A percentile compares a stretch with the other conserved stretches of the same genome.
phyloP scores from a whole-genome alignment of 371 early-diverging fungal species.

The Mucor lusitanicus region DNA sequence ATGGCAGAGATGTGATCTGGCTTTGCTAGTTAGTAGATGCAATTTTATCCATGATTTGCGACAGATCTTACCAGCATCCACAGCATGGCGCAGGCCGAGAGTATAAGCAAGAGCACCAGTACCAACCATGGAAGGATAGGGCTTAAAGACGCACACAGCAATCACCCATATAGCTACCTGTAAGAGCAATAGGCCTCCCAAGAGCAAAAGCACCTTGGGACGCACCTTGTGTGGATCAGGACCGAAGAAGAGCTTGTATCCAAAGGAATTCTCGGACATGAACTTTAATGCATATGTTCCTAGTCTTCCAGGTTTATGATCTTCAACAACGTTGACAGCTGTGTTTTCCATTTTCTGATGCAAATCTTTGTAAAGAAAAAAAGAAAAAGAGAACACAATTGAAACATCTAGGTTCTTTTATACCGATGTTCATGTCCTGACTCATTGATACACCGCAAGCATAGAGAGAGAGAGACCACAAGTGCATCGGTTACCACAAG shows the following conservation, averaged over 20 bases:
- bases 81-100: conserved; percentile 69
- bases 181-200: conserved; percentile 28
- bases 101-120: conserved; percentile 62
- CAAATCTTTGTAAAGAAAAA: neutral
- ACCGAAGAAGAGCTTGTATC: conserved; percentile 39
- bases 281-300: conserved; percentile 22
- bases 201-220: conserved; percentile 28
- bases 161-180: conserved; percentile 53
- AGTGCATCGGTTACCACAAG: no score
- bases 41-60: neutral
- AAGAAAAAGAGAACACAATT: neutral
- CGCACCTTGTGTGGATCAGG: conserved; percentile 41
- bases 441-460: neutral
- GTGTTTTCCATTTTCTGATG: neutral
- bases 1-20: conserved; percentile 75
- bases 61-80: conserved; percentile 58
- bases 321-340: neutral
- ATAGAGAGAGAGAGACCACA: neutral
- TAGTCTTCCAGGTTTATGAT: conserved; percentile 17
- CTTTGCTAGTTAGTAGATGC: no score
- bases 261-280: conserved; percentile 28
- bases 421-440: neutral
- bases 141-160: conserved; percentile 32
- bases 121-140: conserved; percentile 50
- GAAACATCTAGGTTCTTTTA: neutral